These are phyloP conservation scores for Leccinum fibrillosum DNA, from an alignment of 768 basidiomycete species.

Conservation along the genomic window DNA sequence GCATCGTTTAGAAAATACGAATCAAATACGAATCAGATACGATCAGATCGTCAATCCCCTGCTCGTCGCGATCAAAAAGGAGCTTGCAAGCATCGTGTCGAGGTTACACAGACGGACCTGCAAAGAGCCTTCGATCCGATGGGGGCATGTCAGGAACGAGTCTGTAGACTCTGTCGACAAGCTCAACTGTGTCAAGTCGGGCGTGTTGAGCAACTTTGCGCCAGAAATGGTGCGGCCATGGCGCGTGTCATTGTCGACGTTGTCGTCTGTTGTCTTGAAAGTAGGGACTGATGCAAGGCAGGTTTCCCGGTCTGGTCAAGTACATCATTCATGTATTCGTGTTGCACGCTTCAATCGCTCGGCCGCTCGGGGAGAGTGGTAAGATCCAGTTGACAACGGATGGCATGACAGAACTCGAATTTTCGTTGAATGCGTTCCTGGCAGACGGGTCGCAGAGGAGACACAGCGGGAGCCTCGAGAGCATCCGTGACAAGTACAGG, in stretches of 20 bases:
- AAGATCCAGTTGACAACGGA: conserved; percentile 94
- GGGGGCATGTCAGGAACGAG: conserved; percentile 54
- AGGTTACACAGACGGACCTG: conserved; percentile 83
- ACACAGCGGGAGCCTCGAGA: conserved; percentile 65
- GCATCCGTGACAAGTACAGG: conserved; percentile 83
- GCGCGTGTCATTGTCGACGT: conserved; percentile 36
- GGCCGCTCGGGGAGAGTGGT: conserved; percentile 86
- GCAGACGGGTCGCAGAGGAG: conserved; percentile 53
- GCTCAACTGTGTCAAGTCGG: conserved; percentile 72
- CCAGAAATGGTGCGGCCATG: conserved; percentile 74
- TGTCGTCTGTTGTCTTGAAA: neutral
- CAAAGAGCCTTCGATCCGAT: conserved; percentile 66
- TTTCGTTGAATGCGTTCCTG: conserved; percentile 80
- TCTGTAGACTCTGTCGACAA: conserved; percentile 71
- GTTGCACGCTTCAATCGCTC: conserved; percentile 89
- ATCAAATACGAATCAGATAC: conserved; percentile 32
- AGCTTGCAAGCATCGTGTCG: conserved; percentile 64
- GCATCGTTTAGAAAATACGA: conserved; percentile 22
- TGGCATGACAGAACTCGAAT: conserved; percentile 90
- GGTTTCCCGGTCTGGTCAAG: conserved; percentile 66
- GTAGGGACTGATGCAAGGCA: conserved; percentile 23
- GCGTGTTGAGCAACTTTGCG: conserved; percentile 70
- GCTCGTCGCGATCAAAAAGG: conserved; percentile 70
- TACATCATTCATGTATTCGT: conserved; percentile 86
- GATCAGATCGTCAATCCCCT: conserved; percentile 61